Percentiles rank a stretch among this genome's conserved stretches.
These are phyloP conservation scores for Baeospora myosura DNA, from an alignment of 1,284 basidiomycete genomes.

Conservation along the genomic window DNA sequence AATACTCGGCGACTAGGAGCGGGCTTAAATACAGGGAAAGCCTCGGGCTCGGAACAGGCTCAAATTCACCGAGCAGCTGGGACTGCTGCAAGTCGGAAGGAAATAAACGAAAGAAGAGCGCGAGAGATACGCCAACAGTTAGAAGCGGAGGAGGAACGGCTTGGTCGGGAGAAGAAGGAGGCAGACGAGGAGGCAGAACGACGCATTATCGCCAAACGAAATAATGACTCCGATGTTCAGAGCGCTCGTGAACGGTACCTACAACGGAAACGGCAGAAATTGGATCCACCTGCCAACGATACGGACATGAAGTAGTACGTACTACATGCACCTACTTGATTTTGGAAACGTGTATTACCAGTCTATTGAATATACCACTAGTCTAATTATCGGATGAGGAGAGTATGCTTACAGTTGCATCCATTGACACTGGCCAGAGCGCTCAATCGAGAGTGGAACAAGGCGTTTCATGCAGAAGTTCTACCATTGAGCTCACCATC, in stretches of 20 bases:
- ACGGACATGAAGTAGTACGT: neutral
- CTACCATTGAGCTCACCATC: no score
- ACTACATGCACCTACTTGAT: no score
- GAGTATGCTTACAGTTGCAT: neutral
- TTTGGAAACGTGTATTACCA: no score
- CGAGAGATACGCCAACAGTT: conserved; percentile 71
- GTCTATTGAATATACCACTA: no score
- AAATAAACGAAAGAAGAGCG: conserved; percentile 75
- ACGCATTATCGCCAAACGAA: conserved; percentile 55
- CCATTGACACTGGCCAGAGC: neutral
- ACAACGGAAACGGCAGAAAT: conserved; percentile 69
- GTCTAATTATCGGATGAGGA: no score
- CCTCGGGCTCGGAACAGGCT: conserved; percentile 27
- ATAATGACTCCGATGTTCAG: conserved; percentile 63
- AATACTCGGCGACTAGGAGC: conserved; percentile 63
- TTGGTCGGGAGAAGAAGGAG: conserved; percentile 48
- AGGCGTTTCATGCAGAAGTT: conserved; percentile 8
- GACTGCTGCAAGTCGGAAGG: conserved; percentile 66
- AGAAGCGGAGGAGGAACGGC: conserved; percentile 58
- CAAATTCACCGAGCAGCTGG: conserved; percentile 69
- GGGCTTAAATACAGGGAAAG: conserved; percentile 25
- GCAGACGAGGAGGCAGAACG: conserved; percentile 53
- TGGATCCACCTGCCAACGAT: conserved; percentile 43
- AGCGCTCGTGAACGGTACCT: conserved; percentile 73
- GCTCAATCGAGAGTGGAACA: conserved; percentile 1